Evolutionary conservation across 73 alveolate genomes (phyloP).

Genomic region (Paraurostyla sp.): DNA sequence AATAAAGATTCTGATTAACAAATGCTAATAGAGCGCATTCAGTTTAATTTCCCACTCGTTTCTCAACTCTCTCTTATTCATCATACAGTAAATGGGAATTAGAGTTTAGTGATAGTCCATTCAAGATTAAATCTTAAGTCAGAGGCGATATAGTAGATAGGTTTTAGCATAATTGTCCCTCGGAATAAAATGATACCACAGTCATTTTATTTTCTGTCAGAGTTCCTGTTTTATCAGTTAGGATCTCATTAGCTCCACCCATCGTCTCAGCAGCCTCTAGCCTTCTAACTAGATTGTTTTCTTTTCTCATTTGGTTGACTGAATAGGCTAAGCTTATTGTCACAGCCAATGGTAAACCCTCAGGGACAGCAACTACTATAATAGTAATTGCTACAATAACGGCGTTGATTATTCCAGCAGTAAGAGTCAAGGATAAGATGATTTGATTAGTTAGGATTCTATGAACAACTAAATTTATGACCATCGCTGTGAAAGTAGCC

Average conservation of each 20-base stretch:
- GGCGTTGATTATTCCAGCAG: slow-evolving; percentile 33
- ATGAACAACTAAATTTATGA: slow-evolving; percentile 67
- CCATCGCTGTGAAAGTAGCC: slow-evolving; percentile 82
- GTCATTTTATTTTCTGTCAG: slow-evolving; percentile 86
- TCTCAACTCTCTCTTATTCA: not conserved
- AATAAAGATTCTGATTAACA: not conserved
- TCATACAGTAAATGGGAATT: slow-evolving; percentile 14
- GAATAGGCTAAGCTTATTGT: slow-evolving; percentile 90
- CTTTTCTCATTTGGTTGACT: slow-evolving; percentile 89
- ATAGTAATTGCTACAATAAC: slow-evolving; percentile 89
- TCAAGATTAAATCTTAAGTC: slow-evolving; percentile 8
- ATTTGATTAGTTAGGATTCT: not conserved
- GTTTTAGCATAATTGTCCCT: not conserved
- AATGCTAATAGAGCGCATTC: slow-evolving; percentile 56
- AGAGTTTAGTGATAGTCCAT: slow-evolving; percentile 24
- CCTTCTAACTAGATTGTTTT: slow-evolving; percentile 86
- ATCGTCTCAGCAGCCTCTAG: slow-evolving; percentile 79
- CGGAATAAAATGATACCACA: slow-evolving; percentile 74
- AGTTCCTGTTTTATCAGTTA: slow-evolving; percentile 97
- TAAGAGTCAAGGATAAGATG: not conserved
- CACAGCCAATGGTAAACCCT: slow-evolving; percentile 95
- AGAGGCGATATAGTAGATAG: not conserved
- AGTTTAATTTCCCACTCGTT: slow-evolving; percentile 56
- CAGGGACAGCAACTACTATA: slow-evolving; percentile 96
- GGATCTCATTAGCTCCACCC: slow-evolving; percentile 82